Evolutionary conservation across 2,329 filamentous ascomycete species (phyloP).

Genomic region (Trichocomaceae sp.): DNA sequence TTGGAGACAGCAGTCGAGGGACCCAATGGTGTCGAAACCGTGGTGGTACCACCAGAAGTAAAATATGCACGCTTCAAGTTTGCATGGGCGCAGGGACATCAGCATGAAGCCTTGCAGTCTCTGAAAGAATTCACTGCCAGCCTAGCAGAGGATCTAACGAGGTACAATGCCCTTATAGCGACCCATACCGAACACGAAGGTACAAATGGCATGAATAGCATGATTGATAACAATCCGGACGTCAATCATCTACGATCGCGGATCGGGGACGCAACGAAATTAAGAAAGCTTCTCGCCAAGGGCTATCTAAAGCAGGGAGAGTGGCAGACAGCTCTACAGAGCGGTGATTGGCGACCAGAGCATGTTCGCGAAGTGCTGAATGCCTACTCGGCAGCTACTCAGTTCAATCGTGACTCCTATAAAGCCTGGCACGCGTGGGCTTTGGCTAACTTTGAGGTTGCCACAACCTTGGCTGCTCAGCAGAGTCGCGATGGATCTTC

Average conservation of each 20-base stretch:
- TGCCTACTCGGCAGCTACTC: conserved; percentile 87
- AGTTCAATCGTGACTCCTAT: conserved; percentile 92
- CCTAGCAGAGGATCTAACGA: conserved; percentile 53
- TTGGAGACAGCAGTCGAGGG: conserved; percentile 65
- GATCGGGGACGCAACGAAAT: conserved; percentile 48
- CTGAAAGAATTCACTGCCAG: conserved; percentile 57
- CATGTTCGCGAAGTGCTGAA: conserved; percentile 80
- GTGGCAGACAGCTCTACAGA: conserved; percentile 82
- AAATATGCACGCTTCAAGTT: conserved; percentile 97
- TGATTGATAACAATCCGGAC: conserved; percentile 35
- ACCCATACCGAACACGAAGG: conserved; percentile 34
- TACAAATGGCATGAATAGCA: conserved; percentile 45
- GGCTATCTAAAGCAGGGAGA: conserved; percentile 95
- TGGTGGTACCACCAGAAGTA: conserved; percentile 60
- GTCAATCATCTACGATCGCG: conserved; percentile 33
- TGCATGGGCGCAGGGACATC: conserved; percentile 77
- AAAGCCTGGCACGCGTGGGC: conserved; percentile 99
- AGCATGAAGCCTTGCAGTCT: conserved; percentile 55
- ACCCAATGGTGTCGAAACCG: conserved; percentile 34
- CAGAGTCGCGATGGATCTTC: conserved; percentile 52
- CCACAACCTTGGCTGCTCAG: conserved; percentile 68
- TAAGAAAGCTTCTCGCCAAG: conserved; percentile 72
- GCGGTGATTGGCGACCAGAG: conserved; percentile 81
- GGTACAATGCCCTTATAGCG: conserved; percentile 37
- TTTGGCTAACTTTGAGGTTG: conserved; percentile 95